These are phyloP conservation scores for Chaetomiaceae sp. DNA, from an alignment of 2,329 filamentous ascomycete genomes.

Conservation along the genomic window DNA sequence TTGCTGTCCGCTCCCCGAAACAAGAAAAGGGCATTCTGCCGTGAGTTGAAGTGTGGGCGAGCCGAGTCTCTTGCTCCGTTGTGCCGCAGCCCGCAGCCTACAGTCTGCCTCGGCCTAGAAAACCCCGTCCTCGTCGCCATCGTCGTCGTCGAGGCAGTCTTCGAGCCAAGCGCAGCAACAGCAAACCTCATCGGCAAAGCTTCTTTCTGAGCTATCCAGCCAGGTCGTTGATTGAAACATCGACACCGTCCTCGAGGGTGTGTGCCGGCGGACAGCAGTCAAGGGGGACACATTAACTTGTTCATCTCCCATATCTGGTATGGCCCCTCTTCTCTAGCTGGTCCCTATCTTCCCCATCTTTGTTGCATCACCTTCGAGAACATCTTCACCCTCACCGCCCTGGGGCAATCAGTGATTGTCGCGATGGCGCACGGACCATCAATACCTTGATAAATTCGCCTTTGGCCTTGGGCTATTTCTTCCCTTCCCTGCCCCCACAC, in stretches of 20 bases:
- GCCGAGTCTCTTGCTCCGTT: conserved; percentile 6
- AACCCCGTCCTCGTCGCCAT: conserved; percentile 1
- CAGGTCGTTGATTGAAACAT: conserved; percentile 30
- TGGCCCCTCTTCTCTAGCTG: conserved; percentile 25
- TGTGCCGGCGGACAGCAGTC: conserved; percentile 33
- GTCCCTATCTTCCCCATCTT: too few species aligned
- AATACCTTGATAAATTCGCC: not conserved
- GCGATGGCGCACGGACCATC: not conserved
- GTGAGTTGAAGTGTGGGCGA: conserved; percentile 23
- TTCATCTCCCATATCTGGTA: conserved; percentile 84
- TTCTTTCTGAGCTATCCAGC: conserved; percentile 5
- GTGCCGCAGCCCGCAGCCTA: conserved; percentile 10
- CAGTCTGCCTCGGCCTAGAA: too few species aligned
- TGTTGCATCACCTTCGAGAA: not conserved
- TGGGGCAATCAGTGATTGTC: not conserved
- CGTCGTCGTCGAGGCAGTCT: conserved; percentile 8
- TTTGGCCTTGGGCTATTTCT: not conserved
- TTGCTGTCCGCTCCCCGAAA: conserved; percentile 20
- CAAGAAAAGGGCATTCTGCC: conserved; percentile 18
- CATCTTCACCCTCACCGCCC: not conserved
- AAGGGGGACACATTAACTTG: conserved; percentile 96
- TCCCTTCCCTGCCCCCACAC: conserved; percentile 1
- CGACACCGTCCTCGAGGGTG: conserved; percentile 28
- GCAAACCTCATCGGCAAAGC: conserved; percentile 4
- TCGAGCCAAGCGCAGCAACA: conserved; percentile 15